Conservation (phyloP, 805 yeast species). For the Tetrapisispora pingtungensis region DNA sequence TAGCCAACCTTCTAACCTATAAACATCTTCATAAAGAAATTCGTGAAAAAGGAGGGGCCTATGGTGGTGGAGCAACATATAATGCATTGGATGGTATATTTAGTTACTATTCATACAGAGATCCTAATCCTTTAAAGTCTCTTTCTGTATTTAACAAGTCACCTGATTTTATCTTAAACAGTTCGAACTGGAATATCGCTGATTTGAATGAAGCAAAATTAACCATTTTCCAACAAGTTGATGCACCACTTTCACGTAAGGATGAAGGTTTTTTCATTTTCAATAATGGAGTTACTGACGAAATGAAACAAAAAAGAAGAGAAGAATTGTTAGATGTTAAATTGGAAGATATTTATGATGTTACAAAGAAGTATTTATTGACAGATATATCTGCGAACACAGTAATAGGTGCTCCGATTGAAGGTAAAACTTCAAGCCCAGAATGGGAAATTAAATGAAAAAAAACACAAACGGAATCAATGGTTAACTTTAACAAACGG, state of each 20-base stretch:
- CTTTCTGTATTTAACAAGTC: constrained; percentile 46
- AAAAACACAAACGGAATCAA: too few relatives aligned
- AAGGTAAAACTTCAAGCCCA: constrained; percentile 8
- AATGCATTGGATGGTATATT: constrained; percentile 74
- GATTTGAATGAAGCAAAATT: constrained; percentile 86
- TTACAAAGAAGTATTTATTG: constrained; percentile 47
- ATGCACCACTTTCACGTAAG: constrained; percentile 77
- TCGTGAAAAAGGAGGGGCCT: constrained; percentile 95
- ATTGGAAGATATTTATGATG: constrained; percentile 52
- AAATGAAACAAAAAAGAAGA: constrained; percentile 72
- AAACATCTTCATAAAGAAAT: constrained; percentile 80
- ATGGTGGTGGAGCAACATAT: constrained; percentile 89
- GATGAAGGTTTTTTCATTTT: constrained; percentile 65
- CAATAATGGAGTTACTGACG: constrained; percentile 62
- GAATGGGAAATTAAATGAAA: constrained; percentile 13
- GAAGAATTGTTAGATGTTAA: constrained; percentile 58
- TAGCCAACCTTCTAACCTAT: constrained; percentile 72
- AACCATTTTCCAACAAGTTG: constrained; percentile 82
- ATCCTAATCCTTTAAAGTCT: constrained; percentile 76
- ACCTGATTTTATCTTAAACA: constrained; percentile 38
- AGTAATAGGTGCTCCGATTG: constrained; percentile 16
- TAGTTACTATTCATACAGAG: constrained; percentile 83
- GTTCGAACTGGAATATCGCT: constrained; percentile 41
- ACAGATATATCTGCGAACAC: constrained; percentile 1
- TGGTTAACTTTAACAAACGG: too few relatives aligned